phyloP scores from a whole-genome alignment of 257 asterid genomes.

The Plantago elongata region DNA sequence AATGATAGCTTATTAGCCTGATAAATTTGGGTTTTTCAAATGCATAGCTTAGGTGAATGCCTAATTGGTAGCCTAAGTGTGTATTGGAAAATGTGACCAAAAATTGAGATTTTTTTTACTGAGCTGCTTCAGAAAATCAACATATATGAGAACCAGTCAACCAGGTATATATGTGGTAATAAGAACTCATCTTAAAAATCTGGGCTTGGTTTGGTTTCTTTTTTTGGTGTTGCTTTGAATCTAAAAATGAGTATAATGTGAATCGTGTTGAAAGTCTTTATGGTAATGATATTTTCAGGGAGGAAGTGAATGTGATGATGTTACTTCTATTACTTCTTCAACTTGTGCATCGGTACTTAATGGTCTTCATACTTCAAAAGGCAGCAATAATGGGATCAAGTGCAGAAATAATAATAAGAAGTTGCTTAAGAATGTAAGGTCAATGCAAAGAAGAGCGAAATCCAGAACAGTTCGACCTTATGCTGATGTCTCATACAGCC shows the following conservation, averaged over 20 bases:
- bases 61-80: no score
- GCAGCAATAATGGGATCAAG: constrained; percentile 14
- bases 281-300: constrained; percentile 33
- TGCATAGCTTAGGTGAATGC: no score
- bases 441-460: constrained; percentile 43
- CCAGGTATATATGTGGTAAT: not conserved
- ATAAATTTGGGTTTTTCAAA: no score
- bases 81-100: no score
- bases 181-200: not conserved
- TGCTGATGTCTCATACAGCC: constrained; percentile 20
- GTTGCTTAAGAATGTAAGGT: constrained; percentile 25
- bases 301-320: constrained; percentile 56
- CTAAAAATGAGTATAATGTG: not conserved
- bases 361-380: constrained; percentile 18
- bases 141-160: no score
- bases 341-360: constrained; percentile 41
- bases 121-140: not conserved
- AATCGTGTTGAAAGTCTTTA: not conserved
- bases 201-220: not conserved
- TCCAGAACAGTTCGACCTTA: constrained; percentile 30
- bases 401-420: constrained; percentile 24
- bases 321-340: constrained; percentile 41
- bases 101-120: not conserved
- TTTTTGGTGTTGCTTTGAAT: not conserved
- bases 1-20: no score